Base-by-base conservation (phyloP, 2,329 filamentous ascomycete species). In the Westerdykella ornata region DNA sequence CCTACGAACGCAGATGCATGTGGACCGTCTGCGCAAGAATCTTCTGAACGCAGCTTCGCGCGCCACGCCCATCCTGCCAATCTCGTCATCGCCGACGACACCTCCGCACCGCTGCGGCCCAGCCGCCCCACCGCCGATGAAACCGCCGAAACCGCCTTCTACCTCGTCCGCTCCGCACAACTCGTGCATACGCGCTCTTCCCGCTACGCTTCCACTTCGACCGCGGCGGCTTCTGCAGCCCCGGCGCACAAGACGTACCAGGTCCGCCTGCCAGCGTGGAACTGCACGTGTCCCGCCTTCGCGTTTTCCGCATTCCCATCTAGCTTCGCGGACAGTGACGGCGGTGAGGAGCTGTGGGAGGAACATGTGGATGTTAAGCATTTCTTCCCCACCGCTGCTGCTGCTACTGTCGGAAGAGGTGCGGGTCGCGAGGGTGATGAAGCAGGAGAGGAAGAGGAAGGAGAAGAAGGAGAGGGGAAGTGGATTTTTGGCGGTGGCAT, bases 241-340 rank as follows among this genome's bases (percentile, higher is more conserved):
- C 4, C 30, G 14, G 9, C 30, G 16, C 30, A 15, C 4, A 33
- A 26, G 12, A 8, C 30, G 3, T 94, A 96, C 66, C 72, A 85
- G 53, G 85, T 97, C 13, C 78, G 82, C 8, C 73, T 89, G 1
- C 54, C 64, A 1, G 79, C 83, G 1, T 97, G 92, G 92, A 88
- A 84, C 63, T 98, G 92, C 66, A 86, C 80, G 1, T 98, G 92
- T 69, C 84, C 88, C 3, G 82, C 81, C 1, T 97, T 97, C 64
- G 76, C 83, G 0, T 82, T 94, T 47, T 73, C 82, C 15, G 77
- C 82, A 2, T 89, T 88, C 52, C 63, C 69, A 2, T 63, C 66
- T 1, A 15, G 5, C 20, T 9, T 9, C 44, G 4, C 46, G 49
- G 26, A 29, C 48, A 13, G 48, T 53, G 18, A 45, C 46, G 4